Conservation (phyloP, 1,284 basidiomycete species). For the Ceratobasidium sp. region DNA sequence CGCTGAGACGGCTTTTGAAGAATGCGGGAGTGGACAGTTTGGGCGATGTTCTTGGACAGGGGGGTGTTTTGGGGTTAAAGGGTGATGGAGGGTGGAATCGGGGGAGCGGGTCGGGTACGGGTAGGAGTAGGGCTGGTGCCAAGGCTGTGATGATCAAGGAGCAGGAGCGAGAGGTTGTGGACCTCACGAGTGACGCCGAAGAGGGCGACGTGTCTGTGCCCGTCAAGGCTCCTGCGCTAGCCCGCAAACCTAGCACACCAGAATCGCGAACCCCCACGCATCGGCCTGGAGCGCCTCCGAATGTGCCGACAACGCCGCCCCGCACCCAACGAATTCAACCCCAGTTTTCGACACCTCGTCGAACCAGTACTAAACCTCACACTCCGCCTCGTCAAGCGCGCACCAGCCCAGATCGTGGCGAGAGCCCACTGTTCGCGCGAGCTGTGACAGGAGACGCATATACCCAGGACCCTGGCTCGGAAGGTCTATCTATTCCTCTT, state of each 20-base stretch:
- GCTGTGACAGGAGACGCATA: neutral
- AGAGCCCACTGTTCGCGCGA: constrained; percentile 8
- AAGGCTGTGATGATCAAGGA: constrained; percentile 34
- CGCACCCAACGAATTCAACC: neutral
- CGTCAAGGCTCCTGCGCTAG: constrained; percentile 1
- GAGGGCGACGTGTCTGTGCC: constrained; percentile 16
- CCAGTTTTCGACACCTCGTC: neutral
- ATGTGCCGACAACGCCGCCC: constrained; percentile 3
- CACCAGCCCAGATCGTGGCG: neutral
- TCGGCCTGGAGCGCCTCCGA: neutral
- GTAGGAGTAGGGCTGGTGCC: neutral
- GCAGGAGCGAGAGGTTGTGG: constrained; percentile 30
- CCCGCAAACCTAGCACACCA: neutral
- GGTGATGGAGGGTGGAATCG: neutral
- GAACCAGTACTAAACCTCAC: neutral
- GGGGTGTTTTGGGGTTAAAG: constrained; percentile 20
- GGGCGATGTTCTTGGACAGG: constrained; percentile 16
- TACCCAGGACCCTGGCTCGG: neutral
- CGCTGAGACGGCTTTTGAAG: constrained; percentile 14
- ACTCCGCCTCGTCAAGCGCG: neutral
- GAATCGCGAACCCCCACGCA: neutral
- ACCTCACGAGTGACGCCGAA: constrained; percentile 29
- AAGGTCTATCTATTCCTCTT: neutral
- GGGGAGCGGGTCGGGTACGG: neutral
- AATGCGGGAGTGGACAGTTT: constrained; percentile 21